Conservation (phyloP, 1,284 basidiomycete species). For the Inonotus obliquus region DNA sequence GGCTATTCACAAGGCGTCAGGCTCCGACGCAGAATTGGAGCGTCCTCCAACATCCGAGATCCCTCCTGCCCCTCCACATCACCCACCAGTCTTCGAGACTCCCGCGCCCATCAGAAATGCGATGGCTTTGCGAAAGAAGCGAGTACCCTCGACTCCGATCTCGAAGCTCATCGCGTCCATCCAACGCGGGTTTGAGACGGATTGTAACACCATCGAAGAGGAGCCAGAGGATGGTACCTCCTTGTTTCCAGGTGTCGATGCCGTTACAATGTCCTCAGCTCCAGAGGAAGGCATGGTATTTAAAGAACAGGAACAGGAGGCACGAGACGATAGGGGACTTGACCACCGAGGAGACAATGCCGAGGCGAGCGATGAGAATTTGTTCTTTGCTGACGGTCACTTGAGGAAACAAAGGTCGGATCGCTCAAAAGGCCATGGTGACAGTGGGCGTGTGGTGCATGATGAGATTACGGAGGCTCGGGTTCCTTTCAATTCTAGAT, state of each 20-base stretch:
- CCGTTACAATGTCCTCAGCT: background rate
- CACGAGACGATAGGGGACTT: background rate
- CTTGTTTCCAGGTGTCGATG: background rate
- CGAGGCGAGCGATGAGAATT: background rate
- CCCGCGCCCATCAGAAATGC: background rate
- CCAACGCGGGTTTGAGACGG: conserved; percentile 53
- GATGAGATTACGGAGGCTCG: background rate
- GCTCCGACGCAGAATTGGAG: too few species aligned
- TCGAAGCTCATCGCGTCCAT: conserved; percentile 64
- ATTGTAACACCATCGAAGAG: background rate
- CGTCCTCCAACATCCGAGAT: background rate
- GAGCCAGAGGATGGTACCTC: background rate
- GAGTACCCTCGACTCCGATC: conserved; percentile 48
- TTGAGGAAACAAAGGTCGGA: background rate
- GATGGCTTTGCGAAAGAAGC: background rate
- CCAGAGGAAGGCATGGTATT: background rate
- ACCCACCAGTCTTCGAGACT: background rate
- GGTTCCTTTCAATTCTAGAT: background rate
- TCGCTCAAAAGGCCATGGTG: background rate
- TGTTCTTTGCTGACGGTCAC: background rate
- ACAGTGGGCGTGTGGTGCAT: background rate
- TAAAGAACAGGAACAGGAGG: background rate
- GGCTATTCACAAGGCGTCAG: too few species aligned
- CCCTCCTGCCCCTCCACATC: background rate
- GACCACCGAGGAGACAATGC: background rate